Evolutionary conservation across 305 asterid genomes (phyloP).

Genomic region (Withania somnifera): DNA sequence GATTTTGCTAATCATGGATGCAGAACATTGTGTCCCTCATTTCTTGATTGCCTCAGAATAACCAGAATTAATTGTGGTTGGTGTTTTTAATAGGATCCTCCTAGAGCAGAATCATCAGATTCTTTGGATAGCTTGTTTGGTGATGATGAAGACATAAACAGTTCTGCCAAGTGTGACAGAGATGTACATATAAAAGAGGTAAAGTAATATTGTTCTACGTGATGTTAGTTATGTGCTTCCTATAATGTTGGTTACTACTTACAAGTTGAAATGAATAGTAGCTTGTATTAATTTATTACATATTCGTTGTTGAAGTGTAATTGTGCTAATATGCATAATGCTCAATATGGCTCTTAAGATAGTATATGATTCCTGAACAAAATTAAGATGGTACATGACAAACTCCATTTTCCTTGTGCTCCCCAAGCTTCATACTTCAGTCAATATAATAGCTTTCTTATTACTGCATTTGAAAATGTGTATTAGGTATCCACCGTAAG

Average conservation of each 20-base stretch:
- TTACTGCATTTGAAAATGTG: background rate
- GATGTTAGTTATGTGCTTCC: background rate
- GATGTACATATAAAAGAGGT: slow-evolving; percentile 48
- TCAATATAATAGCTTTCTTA: background rate
- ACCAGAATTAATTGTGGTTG: slow-evolving; percentile 4
- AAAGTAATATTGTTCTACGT: background rate
- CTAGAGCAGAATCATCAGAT: slow-evolving; percentile 38
- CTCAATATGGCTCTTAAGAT: background rate
- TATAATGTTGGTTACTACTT: background rate
- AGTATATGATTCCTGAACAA: too few relatives aligned
- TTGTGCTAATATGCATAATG: background rate
- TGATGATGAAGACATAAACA: slow-evolving; percentile 20
- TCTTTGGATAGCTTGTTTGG: slow-evolving; percentile 38
- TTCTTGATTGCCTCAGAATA: background rate
- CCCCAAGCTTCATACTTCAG: background rate
- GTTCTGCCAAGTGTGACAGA: slow-evolving; percentile 14
- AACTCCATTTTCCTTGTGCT: background rate
- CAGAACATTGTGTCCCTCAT: background rate
- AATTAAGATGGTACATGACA: too few relatives aligned
- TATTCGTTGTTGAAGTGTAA: background rate
- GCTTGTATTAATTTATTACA: background rate
- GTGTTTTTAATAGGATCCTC: slow-evolving; percentile 31
- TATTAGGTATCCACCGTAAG: too few relatives aligned
- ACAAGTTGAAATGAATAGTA: background rate
- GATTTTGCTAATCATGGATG: background rate